A percentile compares a stretch with the other conserved stretches of the same genome.
Conservation (phyloP, 1,284 basidiomycete genomes). For the Apiotrichum sp. region DNA sequence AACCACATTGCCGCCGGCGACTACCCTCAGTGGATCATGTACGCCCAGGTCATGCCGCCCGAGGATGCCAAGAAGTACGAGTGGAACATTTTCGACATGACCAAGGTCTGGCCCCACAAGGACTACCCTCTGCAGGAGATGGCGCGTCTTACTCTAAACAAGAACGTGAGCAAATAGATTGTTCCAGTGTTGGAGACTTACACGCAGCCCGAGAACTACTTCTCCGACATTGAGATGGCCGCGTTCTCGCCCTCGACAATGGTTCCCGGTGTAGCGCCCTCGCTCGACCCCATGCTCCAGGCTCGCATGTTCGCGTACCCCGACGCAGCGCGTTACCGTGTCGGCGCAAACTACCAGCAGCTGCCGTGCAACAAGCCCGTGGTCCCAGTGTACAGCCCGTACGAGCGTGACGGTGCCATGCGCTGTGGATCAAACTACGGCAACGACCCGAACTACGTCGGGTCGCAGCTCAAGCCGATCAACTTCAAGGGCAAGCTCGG, state of each 20-base stretch:
- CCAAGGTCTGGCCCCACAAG: constrained; percentile 75
- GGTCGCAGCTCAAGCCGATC: constrained; percentile 57
- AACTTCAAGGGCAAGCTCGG: constrained; percentile 76
- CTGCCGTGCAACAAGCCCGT: constrained; percentile 75
- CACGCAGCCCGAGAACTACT: constrained; percentile 50
- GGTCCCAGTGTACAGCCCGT: constrained; percentile 50
- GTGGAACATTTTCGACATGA: constrained; percentile 71
- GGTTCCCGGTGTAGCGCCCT: constrained; percentile 78
- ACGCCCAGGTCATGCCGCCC: constrained; percentile 61
- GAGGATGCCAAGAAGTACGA: constrained; percentile 57
- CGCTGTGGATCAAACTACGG: constrained; percentile 11
- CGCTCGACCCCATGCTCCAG: constrained; percentile 80
- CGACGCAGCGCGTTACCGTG: constrained; percentile 78
- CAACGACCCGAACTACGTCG: constrained; percentile 11
- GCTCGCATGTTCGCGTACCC: constrained; percentile 91
- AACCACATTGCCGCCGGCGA: constrained; percentile 59
- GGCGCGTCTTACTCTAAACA: constrained; percentile 68
- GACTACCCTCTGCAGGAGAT: constrained; percentile 66
- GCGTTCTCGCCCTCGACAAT: constrained; percentile 63
- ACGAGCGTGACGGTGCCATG: constrained; percentile 49
- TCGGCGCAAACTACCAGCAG: constrained; percentile 69
- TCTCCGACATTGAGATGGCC: constrained; percentile 70
- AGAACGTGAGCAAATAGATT: constrained; percentile 58
- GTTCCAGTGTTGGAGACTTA: too few relatives aligned
- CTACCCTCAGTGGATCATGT: constrained; percentile 68